Evolutionary conservation across 192 early-diverging fungal species (phyloP).

Genomic region (Coemansia sp.): DNA sequence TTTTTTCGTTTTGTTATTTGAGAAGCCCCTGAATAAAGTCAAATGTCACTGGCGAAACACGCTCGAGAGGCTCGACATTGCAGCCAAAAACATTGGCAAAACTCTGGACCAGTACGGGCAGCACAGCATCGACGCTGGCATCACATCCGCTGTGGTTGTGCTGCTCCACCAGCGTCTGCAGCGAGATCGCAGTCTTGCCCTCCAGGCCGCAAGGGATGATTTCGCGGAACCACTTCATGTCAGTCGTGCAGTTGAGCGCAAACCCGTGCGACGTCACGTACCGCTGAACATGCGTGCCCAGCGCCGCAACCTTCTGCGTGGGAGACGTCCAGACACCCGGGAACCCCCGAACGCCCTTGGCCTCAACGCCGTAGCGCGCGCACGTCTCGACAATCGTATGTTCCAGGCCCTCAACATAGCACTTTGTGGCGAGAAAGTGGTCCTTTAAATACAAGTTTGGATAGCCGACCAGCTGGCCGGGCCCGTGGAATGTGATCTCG

Average conservation of each 20-base stretch:
- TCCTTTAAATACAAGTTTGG: slow-evolving; percentile 81
- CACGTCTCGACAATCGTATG: slow-evolving; percentile 74
- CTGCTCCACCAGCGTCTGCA: slow-evolving; percentile 32
- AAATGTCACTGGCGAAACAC: slow-evolving; percentile 31
- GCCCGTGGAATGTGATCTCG: slow-evolving; percentile 95
- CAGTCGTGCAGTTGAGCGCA: slow-evolving; percentile 90
- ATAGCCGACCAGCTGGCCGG: slow-evolving; percentile 95
- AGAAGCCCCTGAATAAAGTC: slow-evolving; percentile 19
- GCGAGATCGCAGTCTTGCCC: slow-evolving; percentile 76
- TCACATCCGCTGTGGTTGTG: background rate
- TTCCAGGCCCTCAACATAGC: slow-evolving; percentile 81
- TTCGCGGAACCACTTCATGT: slow-evolving; percentile 83
- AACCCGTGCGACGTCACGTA: slow-evolving; percentile 93
- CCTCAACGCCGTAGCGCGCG: slow-evolving; percentile 59
- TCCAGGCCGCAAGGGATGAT: slow-evolving; percentile 89
- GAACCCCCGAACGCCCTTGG: slow-evolving; percentile 60
- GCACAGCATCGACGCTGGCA: slow-evolving; percentile 13
- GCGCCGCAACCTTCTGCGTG: slow-evolving; percentile 86
- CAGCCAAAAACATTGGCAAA: slow-evolving; percentile 32
- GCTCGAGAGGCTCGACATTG: slow-evolving; percentile 23
- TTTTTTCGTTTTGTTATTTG: slow-evolving; percentile 1
- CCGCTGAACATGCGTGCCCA: slow-evolving; percentile 86
- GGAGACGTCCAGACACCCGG: slow-evolving; percentile 92
- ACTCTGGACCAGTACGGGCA: slow-evolving; percentile 25
- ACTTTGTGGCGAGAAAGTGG: slow-evolving; percentile 65